Percentiles rank a stretch among this genome's conserved stretches.
Conservation (phyloP, 805 yeast species). For the Metschnikowia amazonensis region DNA sequence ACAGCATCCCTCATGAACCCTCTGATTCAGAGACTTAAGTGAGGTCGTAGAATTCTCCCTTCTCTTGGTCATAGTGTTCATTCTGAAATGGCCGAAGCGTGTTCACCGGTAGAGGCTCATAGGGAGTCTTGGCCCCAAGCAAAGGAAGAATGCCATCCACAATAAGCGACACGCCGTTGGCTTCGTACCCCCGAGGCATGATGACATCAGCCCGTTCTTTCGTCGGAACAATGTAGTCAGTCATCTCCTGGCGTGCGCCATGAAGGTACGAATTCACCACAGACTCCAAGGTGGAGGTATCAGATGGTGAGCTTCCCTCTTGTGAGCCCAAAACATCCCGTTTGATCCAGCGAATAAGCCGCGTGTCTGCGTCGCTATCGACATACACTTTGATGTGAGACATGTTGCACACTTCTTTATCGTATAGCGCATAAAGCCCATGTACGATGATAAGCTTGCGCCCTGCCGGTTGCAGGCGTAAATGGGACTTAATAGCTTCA, state of each 20-base stretch:
- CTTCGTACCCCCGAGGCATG: conserved; percentile 66
- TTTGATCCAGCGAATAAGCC: conserved; percentile 75
- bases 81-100: conserved; percentile 32
- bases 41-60: conserved; percentile 43
- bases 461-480: conserved; percentile 19
- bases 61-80: conserved; percentile 37
- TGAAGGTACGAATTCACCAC: conserved; percentile 49
- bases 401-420: conserved; percentile 48
- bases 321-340: conserved; percentile 29
- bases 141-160: conserved; percentile 58
- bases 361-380: conserved; percentile 80
- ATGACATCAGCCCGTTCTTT: conserved; percentile 72
- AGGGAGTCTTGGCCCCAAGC: conserved; percentile 18
- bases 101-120: conserved; percentile 17
- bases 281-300: conserved; percentile 24
- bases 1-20: too few relatives aligned
- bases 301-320: not conserved
- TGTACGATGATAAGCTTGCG: conserved; percentile 47
- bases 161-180: conserved; percentile 52
- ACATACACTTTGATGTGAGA: conserved; percentile 70
- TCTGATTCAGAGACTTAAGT: too few relatives aligned
- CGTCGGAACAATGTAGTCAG: conserved; percentile 61
- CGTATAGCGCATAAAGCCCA: conserved; percentile 79
- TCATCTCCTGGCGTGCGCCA: conserved; percentile 62
- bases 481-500: conserved; percentile 20